Evolutionary conservation across 176 grass and related monocot species (phyloP).

Genomic region (Juncus effusus): DNA sequence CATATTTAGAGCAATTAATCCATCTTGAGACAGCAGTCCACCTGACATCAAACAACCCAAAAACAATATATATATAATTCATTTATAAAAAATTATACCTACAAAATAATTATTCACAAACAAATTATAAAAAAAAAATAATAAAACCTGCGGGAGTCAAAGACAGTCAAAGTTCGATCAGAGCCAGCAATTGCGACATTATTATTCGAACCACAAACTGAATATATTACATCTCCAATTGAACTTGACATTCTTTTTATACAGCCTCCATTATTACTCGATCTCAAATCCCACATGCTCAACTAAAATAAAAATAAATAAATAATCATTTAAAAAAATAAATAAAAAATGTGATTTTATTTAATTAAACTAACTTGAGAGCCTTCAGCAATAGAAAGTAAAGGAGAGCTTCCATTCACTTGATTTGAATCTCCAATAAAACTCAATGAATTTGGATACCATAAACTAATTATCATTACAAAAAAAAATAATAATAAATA

Average conservation of each 20-base stretch:
- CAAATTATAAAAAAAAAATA: background rate
- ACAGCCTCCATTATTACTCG: constrained; percentile 82
- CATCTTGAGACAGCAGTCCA: constrained; percentile 84
- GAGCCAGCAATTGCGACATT: constrained; percentile 63
- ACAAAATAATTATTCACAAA: too few relatives aligned
- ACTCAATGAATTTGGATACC: constrained; percentile 76
- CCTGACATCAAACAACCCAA: constrained; percentile 41
- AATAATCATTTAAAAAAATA: background rate
- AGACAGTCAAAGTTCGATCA: constrained; percentile 68
- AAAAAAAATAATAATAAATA: constrained; percentile 19
- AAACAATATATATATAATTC: background rate
- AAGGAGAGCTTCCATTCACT: constrained; percentile 41
- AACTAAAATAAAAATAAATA: constrained; percentile 43
- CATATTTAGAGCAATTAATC: constrained; percentile 93
- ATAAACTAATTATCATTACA: constrained; percentile 46
- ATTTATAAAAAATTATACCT: too few relatives aligned
- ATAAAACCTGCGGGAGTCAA: constrained; percentile 74
- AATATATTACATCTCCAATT: constrained; percentile 58
- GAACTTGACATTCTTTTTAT: constrained; percentile 58
- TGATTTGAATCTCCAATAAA: constrained; percentile 48
- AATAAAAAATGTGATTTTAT: background rate
- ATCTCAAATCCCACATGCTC: constrained; percentile 87
- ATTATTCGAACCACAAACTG: constrained; percentile 54
- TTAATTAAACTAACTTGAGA: constrained; percentile 69
- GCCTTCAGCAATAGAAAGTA: constrained; percentile 77